phyloP scores from a whole-genome alignment of 768 basidiomycete genomes.

The Boletellus sp. region DNA sequence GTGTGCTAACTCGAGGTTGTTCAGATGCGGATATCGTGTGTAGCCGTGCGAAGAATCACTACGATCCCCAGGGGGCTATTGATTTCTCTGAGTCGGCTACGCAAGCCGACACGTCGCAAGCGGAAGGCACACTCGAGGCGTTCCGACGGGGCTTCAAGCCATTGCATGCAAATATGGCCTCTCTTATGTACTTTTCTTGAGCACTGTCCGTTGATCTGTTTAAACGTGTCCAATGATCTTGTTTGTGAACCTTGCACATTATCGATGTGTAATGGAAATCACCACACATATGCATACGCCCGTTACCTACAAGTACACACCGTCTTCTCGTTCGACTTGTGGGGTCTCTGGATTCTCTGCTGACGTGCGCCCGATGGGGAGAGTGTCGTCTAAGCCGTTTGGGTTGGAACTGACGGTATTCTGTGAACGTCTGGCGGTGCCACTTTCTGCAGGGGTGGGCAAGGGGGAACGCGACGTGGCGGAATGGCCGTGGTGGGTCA shows the following conservation, averaged over 20 bases:
- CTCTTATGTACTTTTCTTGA: slow-evolving; percentile 59
- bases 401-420: slow-evolving; percentile 7
- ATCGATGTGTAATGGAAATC: neutral
- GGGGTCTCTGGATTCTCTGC: neutral
- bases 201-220: neutral
- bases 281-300: neutral
- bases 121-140: slow-evolving; percentile 41
- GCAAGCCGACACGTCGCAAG: slow-evolving; percentile 39
- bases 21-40: slow-evolving; percentile 77
- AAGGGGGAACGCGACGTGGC: slow-evolving; percentile 27
- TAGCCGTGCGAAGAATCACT: slow-evolving; percentile 77
- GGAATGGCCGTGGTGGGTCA: slow-evolving; percentile 56
- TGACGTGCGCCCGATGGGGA: neutral
- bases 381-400: slow-evolving; percentile 12
- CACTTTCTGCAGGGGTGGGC: neutral
- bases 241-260: neutral
- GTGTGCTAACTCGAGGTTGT: neutral
- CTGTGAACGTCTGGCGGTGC: neutral
- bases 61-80: slow-evolving; percentile 55
- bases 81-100: slow-evolving; percentile 62
- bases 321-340: slow-evolving; percentile 7
- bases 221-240: no score
- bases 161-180: slow-evolving; percentile 46
- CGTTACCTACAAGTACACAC: slow-evolving; percentile 27
- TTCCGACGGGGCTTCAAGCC: slow-evolving; percentile 56